Percentiles rank a stretch among this genome's conserved stretches.
Conservation (phyloP, 2,329 filamentous ascomycete genomes). For the Sordariomycetes sp. region DNA sequence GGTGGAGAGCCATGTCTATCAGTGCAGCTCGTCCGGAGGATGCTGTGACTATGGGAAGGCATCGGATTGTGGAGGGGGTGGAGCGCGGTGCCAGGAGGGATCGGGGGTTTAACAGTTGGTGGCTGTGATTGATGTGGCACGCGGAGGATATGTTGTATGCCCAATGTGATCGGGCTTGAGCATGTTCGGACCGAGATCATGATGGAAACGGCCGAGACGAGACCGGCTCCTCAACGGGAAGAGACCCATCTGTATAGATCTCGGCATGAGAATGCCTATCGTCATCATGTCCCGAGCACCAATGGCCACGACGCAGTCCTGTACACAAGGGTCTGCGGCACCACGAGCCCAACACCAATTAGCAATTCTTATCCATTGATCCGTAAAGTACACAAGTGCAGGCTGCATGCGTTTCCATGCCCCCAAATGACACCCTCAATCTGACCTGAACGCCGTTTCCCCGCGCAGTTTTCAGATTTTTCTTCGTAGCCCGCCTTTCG, state of each 20-base stretch:
- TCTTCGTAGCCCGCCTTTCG: neutral
- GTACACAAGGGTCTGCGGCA: too few species aligned
- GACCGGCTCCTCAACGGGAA: too few species aligned
- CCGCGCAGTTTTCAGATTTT: neutral
- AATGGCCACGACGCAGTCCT: too few species aligned
- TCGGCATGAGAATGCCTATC: too few species aligned
- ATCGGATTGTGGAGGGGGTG: conserved; percentile 8
- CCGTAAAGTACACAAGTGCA: neutral
- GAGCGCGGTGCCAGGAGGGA: conserved; percentile 5
- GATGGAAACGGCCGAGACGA: too few species aligned
- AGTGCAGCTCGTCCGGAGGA: conserved; percentile 11
- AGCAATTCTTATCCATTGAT: neutral
- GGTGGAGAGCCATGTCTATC: conserved; percentile 10
- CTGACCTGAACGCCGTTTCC: neutral
- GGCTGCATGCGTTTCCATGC: neutral
- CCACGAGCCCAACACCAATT: neutral
- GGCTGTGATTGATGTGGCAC: neutral
- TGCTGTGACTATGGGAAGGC: conserved; percentile 13
- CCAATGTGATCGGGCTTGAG: too few species aligned
- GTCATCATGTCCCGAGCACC: too few species aligned
- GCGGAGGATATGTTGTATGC: too few species aligned
- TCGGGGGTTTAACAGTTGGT: neutral
- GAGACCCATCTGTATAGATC: too few species aligned
- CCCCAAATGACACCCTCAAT: neutral
- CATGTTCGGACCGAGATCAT: too few species aligned